phyloP scores from a whole-genome alignment of 73 alveolate genomes.

The Paramecium sexaurelia region DNA sequence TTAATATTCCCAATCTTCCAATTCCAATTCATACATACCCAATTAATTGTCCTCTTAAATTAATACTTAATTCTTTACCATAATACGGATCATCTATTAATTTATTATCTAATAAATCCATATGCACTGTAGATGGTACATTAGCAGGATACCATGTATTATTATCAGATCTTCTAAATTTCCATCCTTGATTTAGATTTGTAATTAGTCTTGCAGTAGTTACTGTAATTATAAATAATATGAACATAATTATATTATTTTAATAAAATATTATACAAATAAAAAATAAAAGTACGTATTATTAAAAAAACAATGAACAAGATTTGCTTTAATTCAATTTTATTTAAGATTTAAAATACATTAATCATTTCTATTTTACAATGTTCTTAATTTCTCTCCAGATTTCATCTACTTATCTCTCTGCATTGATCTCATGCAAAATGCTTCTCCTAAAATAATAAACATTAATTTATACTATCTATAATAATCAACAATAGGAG shows the following conservation, averaged over 20 bases:
- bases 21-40: slow-evolving; percentile 69
- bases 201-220: neutral
- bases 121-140: slow-evolving; percentile 77
- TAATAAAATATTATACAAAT: neutral
- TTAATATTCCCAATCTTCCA: slow-evolving; percentile 71
- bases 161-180: neutral
- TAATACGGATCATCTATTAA: slow-evolving; percentile 72
- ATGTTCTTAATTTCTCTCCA: slow-evolving; percentile 58
- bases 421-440: slow-evolving; percentile 55
- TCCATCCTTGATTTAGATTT: slow-evolving; percentile 23
- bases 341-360: neutral
- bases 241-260: neutral
- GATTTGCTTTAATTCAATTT: neutral
- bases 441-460: slow-evolving; percentile 52
- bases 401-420: slow-evolving; percentile 41
- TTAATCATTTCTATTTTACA: slow-evolving; percentile 12
- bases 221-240: neutral
- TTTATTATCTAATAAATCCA: slow-evolving; percentile 69
- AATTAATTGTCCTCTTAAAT: slow-evolving; percentile 61
- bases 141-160: slow-evolving; percentile 70
- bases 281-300: neutral
- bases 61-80: neutral
- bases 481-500: slow-evolving; percentile 82
- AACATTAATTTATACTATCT: slow-evolving; percentile 61
- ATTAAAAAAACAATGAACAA: neutral